A percentile compares a stretch with the other conserved stretches of the same genome.
Evolutionary conservation across 164 flowering plant species (phyloP).

Genomic region (Magnolia kwangsiensis): DNA sequence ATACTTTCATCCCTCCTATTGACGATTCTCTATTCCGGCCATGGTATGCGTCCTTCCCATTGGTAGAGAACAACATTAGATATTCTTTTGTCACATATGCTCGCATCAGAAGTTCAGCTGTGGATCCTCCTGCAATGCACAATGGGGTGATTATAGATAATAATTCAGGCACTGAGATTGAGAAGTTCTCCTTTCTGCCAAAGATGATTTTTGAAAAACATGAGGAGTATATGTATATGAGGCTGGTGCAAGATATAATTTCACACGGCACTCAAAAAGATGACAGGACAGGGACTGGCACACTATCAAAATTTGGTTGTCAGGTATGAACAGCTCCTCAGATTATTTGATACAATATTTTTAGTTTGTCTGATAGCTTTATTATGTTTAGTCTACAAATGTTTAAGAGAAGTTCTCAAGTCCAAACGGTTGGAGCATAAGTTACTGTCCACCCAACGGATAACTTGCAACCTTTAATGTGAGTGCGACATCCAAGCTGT

Average conservation of each 20-base stretch:
- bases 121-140: slow-evolving; percentile 21
- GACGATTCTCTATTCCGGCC: slow-evolving; percentile 64
- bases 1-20: slow-evolving; percentile 78
- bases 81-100: slow-evolving; percentile 67
- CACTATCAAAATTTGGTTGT: slow-evolving; percentile 91
- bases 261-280: slow-evolving; percentile 57
- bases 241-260: slow-evolving; percentile 71
- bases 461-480: too few species aligned
- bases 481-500: too few species aligned
- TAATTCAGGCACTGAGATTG: slow-evolving; percentile 33
- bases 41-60: slow-evolving; percentile 81
- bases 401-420: neutral
- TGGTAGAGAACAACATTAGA: slow-evolving; percentile 60
- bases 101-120: slow-evolving; percentile 53
- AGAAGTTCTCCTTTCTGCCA: slow-evolving; percentile 65
- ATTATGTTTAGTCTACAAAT: neutral
- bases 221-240: slow-evolving; percentile 68
- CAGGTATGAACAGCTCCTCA: slow-evolving; percentile 46
- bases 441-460: too few species aligned
- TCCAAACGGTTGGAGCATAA: too few species aligned
- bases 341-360: neutral
- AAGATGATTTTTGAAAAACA: slow-evolving; percentile 76
- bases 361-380: neutral
- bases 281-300: slow-evolving; percentile 94
- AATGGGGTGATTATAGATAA: slow-evolving; percentile 27